A percentile compares a stretch with the other conserved stretches of the same genome.
Evolutionary conservation across 2,329 filamentous ascomycete genomes (phyloP).

Genomic region (Rachicladosporium sp.): DNA sequence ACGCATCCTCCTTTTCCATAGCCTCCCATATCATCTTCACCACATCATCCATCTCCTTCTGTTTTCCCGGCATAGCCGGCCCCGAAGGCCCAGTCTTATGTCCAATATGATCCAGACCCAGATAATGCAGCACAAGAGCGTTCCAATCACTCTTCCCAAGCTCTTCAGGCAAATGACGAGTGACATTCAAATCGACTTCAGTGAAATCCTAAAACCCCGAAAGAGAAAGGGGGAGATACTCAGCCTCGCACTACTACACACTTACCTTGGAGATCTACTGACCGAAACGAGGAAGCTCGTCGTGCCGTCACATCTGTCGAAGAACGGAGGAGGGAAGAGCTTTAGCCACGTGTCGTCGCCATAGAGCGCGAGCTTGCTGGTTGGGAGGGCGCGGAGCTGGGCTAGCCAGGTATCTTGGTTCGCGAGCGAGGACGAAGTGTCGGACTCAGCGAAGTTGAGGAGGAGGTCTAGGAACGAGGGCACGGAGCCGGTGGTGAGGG

Average conservation of each 20-base stretch:
- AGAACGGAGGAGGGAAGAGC: conserved; percentile 71
- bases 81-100: conserved; percentile 83
- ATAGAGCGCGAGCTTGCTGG: conserved; percentile 78
- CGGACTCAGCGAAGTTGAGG: conserved; percentile 87
- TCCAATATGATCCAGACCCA: conserved; percentile 92
- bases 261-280: conserved; percentile 49
- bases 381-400: conserved; percentile 61
- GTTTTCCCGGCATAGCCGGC: conserved; percentile 83
- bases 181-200: conserved; percentile 95
- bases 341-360: conserved; percentile 98
- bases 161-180: conserved; percentile 70
- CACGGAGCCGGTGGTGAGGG: conserved; percentile 91
- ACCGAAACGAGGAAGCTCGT: conserved; percentile 97
- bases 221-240: conserved; percentile 94
- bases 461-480: conserved; percentile 98
- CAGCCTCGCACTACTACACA: conserved; percentile 94
- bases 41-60: conserved; percentile 82
- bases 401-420: conserved; percentile 92
- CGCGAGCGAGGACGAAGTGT: conserved; percentile 76
- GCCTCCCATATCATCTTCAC: conserved; percentile 63
- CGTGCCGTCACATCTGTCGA: conserved; percentile 79
- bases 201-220: conserved; percentile 73
- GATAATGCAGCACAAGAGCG: conserved; percentile 85
- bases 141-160: conserved; percentile 73
- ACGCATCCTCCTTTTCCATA: conserved; percentile 57